phyloP scores from a whole-genome alignment of 495 filamentous ascomycete species.

The Trichocladium antarcticum region DNA sequence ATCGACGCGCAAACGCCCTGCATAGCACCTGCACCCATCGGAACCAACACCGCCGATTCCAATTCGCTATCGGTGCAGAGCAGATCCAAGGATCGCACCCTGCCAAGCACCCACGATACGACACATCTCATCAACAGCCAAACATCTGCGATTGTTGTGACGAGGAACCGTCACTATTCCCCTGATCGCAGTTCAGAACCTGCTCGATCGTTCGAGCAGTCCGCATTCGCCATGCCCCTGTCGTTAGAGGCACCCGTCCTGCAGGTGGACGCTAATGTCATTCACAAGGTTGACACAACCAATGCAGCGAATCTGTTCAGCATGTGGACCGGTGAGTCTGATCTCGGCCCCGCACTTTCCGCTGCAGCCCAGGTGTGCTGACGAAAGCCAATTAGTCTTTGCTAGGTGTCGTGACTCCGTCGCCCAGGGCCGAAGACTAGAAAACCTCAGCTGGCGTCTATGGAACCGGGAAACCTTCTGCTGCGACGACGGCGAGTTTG shows the following conservation, averaged over 20 bases:
- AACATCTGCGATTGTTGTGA: slow-evolving; percentile 15
- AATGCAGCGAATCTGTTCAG: slow-evolving; percentile 90
- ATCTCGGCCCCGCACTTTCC: not conserved
- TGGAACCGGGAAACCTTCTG: slow-evolving; percentile 97
- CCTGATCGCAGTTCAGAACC: slow-evolving; percentile 9
- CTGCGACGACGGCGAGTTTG: slow-evolving; percentile 48
- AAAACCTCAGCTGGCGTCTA: slow-evolving; percentile 91
- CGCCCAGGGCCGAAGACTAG: slow-evolving; percentile 81
- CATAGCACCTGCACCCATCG: not conserved
- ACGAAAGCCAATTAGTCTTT: slow-evolving; percentile 56
- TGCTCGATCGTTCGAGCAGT: slow-evolving; percentile 29
- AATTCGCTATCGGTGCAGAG: slow-evolving; percentile 23
- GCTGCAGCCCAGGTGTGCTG: slow-evolving; percentile 5
- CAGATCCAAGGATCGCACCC: slow-evolving; percentile 24
- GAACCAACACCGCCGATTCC: not conserved
- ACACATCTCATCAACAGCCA: not conserved
- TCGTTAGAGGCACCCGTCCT: slow-evolving; percentile 44
- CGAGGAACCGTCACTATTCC: slow-evolving; percentile 10
- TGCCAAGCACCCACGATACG: slow-evolving; percentile 1
- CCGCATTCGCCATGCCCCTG: slow-evolving; percentile 25
- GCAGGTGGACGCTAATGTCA: slow-evolving; percentile 72
- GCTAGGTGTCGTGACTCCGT: slow-evolving; percentile 90
- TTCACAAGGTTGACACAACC: slow-evolving; percentile 86
- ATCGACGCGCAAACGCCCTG: not conserved
- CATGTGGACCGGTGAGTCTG: slow-evolving; percentile 88